Base-by-base conservation (phyloP, 148 eudicot species). In the Amaranthus cruentus region DNA sequence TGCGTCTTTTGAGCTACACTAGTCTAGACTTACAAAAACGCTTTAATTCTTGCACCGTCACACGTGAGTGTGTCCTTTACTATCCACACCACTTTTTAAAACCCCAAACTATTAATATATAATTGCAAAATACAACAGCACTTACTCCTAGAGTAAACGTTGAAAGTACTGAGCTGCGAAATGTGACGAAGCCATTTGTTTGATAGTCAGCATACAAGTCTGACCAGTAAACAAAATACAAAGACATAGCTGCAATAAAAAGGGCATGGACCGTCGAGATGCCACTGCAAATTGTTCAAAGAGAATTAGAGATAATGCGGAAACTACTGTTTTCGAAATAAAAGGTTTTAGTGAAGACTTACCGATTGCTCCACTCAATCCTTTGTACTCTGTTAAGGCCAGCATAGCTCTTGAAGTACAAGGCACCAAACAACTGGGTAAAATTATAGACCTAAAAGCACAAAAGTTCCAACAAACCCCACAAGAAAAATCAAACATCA, bases 301-400 rank as follows among this genome's bases (percentile, higher is more conserved):
- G 13, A 66, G 8, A 77, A 7, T 18, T 13, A 66, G 12, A 62
- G 18, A 71, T 12, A 59, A 18, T 7, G 14, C 58, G 64, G 47
- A 43, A 50, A 55, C 49, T 68, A 59, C 38, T 44, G 70, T 61
- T 18, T 9, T 64, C 71, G 6, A 55, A 10, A 28, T 9, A 9
- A 63, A 52, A 49, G 15, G 50, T 48, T n/a, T 55, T 44, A 38
- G 43, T 21, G 73, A 13, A 43, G 28, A 73, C 81, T 62, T 66
- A 95, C 99, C 99, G 93, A 69, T 90, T 95, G 81, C 88, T 92
- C 99, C 99, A 95, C 68, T 95, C 97, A 28, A 81, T 80, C 79
- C 88, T 81, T 81, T 95, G 96, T 70, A 90, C 72, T 83, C 88
- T 95, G 46, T 92, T 86, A 71, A 95, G 93, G 71, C 89, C 83